Base-by-base conservation (phyloP, 1,284 basidiomycete genomes). In the Takashimella koratensis region DNA sequence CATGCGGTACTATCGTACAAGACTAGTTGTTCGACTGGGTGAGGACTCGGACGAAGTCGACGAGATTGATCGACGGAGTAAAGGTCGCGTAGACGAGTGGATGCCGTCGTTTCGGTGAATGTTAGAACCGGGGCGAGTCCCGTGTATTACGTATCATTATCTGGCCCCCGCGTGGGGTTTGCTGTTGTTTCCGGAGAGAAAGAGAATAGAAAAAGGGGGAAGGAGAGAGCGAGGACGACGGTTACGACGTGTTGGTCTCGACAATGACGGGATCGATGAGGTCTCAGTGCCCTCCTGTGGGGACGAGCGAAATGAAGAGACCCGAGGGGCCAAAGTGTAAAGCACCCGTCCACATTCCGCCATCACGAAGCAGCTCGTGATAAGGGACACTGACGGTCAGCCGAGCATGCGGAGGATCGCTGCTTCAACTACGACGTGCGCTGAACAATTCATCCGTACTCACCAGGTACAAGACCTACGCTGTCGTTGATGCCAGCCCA, bases 21-120 rank as follows among this genome's bases (percentile, higher is more conserved):
- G 74, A 19, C 49, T 75, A 16, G 62, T 64, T 1, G 43, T 52
- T 5, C 50, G 73, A 3, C 43, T 72, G 40, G 71, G 70, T 2
- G 59, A 64, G 2, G 60, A 66, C 27, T 56, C 65, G 24, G 54
- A 56, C 13, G 68, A 69, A 50, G 67, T 72, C 2, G 30, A 26
- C 16, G 66, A 67, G 41, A 52, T 71, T n/a, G 71, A 72, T 51
- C 49, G 62, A 39, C 61, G 65, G 26, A 48, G 51, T 25, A 56
- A 65, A 22, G 57, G 56, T 10, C 56, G 62, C 16, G 54, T 47
- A 16, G 67, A 71, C 42, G 66, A 69, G 45, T 73, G 71, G 71
- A 45, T 66, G 46, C 71, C 71, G 2, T 26, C 47, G 19, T 65
- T 68, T 47, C 20, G 21, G 20, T 43, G 21, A 22, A 22, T 43